Evolutionary conservation across 2,329 filamentous ascomycete species (phyloP), one percentile per base, ranked within the genome.

Genomic region (Diatrype stigma): DNA sequence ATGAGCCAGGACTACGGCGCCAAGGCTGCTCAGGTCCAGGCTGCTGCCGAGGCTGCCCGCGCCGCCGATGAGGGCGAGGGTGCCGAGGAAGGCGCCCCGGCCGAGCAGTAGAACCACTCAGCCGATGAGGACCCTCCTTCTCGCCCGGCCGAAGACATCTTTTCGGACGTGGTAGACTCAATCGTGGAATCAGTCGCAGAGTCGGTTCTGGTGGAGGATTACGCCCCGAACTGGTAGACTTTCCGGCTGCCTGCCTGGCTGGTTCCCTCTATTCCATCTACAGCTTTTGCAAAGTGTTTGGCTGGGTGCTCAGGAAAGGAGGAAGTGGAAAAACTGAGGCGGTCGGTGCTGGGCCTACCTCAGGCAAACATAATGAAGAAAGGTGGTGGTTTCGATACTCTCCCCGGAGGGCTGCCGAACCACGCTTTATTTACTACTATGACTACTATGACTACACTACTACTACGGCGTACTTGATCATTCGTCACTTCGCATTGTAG

Each of bases 1-100:
- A 87, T 93, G 77, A 93, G 87, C 78, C 91, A 96, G 80, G 95
- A 99, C 82, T 99, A 99, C 80, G 94, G 94, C 70, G 90, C 93
- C 66, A 99, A 99, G 89, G 81, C 81, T 57, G 79, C 79, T 57
- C 75, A 78, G 69, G 71, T 74, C 65, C 83, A 87, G 73, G 84
- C 84, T 55, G 82, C 83, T 59, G 86, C 82, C 61, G 81, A 82
- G 68, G 82, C 82, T 65, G 71, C 72, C 48, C 75, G 76, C 60
- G 77, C 79, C 50, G 67, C 71, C 59, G 81, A 81, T 67, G 73
- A 77, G 68, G 70, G 70, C 61, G 64, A 69, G 63, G 78, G 73
- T 60, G 78, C 71, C 54, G 77, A 82, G 73, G 78, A 79, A 65
- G 75, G 70, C 53, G 65, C 68, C 50, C 73, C 73, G 56, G 71